These are phyloP conservation scores for Emiliania huxleyi DNA, from an alignment of 78 protist genomes.

Conservation along the genomic window DNA sequence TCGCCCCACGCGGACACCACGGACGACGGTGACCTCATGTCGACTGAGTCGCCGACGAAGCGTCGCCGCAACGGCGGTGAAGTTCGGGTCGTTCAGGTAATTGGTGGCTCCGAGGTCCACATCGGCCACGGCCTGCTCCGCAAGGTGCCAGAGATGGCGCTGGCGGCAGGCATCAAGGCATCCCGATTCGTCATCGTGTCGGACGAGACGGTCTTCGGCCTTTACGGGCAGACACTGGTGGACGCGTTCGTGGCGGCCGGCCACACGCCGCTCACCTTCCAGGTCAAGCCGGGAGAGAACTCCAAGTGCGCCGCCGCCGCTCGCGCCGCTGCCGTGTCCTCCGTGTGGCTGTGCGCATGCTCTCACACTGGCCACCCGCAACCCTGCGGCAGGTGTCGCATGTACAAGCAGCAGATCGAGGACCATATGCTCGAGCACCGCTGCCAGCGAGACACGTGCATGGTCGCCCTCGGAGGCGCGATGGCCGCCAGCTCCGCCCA, in stretches of 20 bases:
- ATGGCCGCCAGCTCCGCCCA: no score
- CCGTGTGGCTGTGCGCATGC: no score
- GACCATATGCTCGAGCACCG: constrained; percentile 61
- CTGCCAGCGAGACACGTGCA: constrained; percentile 48
- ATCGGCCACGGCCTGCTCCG: neutral
- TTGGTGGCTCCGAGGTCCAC: constrained; percentile 7
- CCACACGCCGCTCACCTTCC: neutral
- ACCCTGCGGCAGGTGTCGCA: no score
- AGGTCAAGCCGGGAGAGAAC: constrained; percentile 56
- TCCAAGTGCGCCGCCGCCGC: no score
- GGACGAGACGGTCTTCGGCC: constrained; percentile 24
- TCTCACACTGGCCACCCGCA: no score
- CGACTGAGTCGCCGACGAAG: no score
- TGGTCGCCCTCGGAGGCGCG: constrained; percentile 81
- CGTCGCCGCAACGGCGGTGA: neutral
- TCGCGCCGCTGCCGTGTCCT: no score
- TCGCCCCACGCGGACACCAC: no score
- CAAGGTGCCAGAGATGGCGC: neutral
- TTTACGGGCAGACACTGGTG: neutral
- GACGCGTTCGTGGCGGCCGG: no score
- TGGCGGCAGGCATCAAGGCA: neutral
- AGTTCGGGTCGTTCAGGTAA: neutral
- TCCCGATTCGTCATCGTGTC: constrained; percentile 12
- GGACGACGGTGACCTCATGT: no score
- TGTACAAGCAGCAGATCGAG: constrained; percentile 53